Evolutionary conservation across 805 yeast genomes (phyloP), one percentile per base, ranked within the genome.

Genomic region (Candida stauntonica): DNA sequence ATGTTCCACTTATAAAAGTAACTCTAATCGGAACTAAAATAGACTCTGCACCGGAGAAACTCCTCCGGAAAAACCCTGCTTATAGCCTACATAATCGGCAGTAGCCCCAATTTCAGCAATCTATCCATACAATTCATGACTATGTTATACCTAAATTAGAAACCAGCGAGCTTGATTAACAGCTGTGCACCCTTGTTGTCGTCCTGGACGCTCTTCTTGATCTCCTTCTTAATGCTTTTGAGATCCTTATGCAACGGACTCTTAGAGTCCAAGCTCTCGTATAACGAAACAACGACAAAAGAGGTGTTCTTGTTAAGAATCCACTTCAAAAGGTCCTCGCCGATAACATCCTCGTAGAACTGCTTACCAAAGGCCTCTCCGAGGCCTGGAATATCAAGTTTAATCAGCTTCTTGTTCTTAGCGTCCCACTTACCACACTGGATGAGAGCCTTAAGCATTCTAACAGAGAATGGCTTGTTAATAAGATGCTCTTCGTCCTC

Each of bases 401-500:
- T 68, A 41, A 54, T 71, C 33, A 70, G 64, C 53, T 62, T 70
- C 61, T 70, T 77, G 50, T 69, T 76, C 62, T 79, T 77, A 54
- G 71, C 74, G 54, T 81, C 79, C 83, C 87, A 86, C 56, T 79
- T 86, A 52, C 89, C 89, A 45, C 89, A 91, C 62, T 85, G 94
- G 48, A 87, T 82, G 52, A 87, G 66, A 0, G 86, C 67, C 60
- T 86, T 81, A 47, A 87, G 63, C 36, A 83, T 67, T 67, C 96
- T 77, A 3, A 86, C 71, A 19, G 85, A 73, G 58, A 81, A 84
- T 36, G 93, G 84, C 55, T 75, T 77, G 50, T 74, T 77, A 49
- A 84, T 68, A 41, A 86, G 72, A 58, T 84, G 94, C 37, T 64
- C 72, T 48, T 78, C 86, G 33, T 73, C 81, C 16, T 70, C 59